phyloP scores from a whole-genome alignment of 2,329 filamentous ascomycete genomes.

The Chalaropsis thielavioides region DNA sequence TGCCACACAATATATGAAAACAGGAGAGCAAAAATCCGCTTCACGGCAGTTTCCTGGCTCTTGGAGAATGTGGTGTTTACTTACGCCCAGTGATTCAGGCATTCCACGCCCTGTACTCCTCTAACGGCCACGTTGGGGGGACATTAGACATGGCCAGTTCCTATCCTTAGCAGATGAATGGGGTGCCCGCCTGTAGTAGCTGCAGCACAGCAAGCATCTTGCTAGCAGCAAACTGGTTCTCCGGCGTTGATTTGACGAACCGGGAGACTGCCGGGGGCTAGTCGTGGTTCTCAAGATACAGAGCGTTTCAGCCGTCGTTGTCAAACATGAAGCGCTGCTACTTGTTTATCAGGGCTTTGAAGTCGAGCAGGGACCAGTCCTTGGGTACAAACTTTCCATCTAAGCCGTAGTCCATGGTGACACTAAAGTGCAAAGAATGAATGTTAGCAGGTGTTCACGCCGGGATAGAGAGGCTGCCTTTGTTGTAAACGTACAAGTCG shows the following conservation, averaged over 20 bases:
- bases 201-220: slow-evolving; percentile 48
- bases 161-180: slow-evolving; percentile 56
- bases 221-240: slow-evolving; percentile 35
- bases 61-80: slow-evolving; percentile 14
- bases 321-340: slow-evolving; percentile 47
- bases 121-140: slow-evolving; percentile 43
- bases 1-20: neutral
- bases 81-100: slow-evolving; percentile 36
- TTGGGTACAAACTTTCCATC: slow-evolving; percentile 31
- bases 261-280: slow-evolving; percentile 46
- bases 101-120: slow-evolving; percentile 55
- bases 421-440: slow-evolving; percentile 20
- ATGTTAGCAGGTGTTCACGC: slow-evolving; percentile 19
- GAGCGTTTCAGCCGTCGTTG: slow-evolving; percentile 48
- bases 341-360: slow-evolving; percentile 39
- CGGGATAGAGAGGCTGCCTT: slow-evolving; percentile 24
- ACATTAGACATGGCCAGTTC: slow-evolving; percentile 54
- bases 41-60: too few species aligned
- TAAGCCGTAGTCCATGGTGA: slow-evolving; percentile 35
- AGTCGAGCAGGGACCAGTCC: slow-evolving; percentile 34
- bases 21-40: too few species aligned
- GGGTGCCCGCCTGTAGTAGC: slow-evolving; percentile 44
- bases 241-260: slow-evolving; percentile 36
- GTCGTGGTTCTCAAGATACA: slow-evolving; percentile 54
- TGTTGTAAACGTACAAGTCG: slow-evolving; percentile 30